Evolutionary conservation across 257 asterid genomes (phyloP).

Genomic region (Scutellaria baicalensis): DNA sequence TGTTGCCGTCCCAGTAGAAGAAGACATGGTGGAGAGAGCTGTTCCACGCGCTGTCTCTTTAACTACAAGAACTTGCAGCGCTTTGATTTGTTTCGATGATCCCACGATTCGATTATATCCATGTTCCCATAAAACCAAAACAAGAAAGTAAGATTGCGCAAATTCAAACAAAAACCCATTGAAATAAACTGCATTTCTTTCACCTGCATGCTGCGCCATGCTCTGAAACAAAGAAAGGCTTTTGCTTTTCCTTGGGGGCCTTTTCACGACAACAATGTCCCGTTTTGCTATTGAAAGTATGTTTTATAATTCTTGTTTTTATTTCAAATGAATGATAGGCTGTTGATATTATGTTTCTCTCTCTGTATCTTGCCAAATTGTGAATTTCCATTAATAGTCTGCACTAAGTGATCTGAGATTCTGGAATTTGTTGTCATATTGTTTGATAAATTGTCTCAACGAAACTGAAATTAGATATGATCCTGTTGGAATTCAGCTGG

Average conservation of each 20-base stretch:
- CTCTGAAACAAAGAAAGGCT: neutral
- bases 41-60: neutral
- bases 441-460: constrained; percentile 17
- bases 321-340: neutral
- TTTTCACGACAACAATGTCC: constrained; percentile 21
- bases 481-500: neutral
- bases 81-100: constrained; percentile 21
- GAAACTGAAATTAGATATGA: neutral
- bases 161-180: neutral
- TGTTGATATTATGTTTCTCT: neutral
- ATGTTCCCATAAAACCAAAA: constrained; percentile 10
- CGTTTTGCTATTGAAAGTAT: constrained; percentile 30
- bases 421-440: neutral
- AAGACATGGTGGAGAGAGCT: constrained; percentile 5
- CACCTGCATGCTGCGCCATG: constrained; percentile 8
- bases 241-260: neutral
- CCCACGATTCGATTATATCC: constrained; percentile 33
- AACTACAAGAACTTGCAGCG: neutral
- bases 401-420: neutral
- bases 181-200: neutral
- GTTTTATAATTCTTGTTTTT: neutral
- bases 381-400: neutral
- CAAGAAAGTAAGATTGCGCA: neutral
- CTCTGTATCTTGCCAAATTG: neutral
- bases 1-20: constrained; percentile 22